Evolutionary conservation across 164 flowering plant genomes (phyloP), one percentile per base, ranked within the genome.

Genomic region (Macadamia integrifolia): DNA sequence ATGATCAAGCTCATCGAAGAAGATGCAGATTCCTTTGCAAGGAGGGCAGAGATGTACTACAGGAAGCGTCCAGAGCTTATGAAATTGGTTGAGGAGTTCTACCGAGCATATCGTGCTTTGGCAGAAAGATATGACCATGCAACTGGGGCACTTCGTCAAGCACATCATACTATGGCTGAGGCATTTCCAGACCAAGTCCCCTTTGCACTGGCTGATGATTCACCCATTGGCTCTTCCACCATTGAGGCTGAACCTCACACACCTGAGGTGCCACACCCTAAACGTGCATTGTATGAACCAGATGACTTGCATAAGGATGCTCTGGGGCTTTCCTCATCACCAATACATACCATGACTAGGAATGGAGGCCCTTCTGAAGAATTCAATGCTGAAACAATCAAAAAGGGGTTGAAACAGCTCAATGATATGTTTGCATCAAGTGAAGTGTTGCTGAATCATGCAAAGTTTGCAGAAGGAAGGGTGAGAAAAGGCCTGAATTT

Each of bases 121-220:
- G 98, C 98, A 67, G 98, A 93, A 77, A 80, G 95, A 78, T 93
- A 93, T 70, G 89, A 93, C 75, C 89, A 91, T 75, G 92, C 90
- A 56, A 89, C 91, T 5, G 90, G 76, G 58, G 98, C 82, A 75
- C 92, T 93, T 6, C 92, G 88, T 29, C 90, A 89, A n/a, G 98
- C 97, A 9, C 98, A 93, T 67, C 80, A 81, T 76, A 86, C 94
- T 44, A 89, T 93, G 80, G 86, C 86, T 23, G 84, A 85, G 72
- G 91, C 93, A 53, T 91, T 89, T 73, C 91, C 97, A 32, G 83
- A 88, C 71, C 88, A 91, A 74, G 79, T 83, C 6, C 91, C 93
- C 5, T 79, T 70, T 71, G 66, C 44, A 30, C 69, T 82, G 60
- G 61, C 73, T 67, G 97, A 88, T 31, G 89, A 84, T 57, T 82